Evolutionary conservation across 352 stramenopile genomes (phyloP).

Genomic region (Globisporangium orthogonon): DNA sequence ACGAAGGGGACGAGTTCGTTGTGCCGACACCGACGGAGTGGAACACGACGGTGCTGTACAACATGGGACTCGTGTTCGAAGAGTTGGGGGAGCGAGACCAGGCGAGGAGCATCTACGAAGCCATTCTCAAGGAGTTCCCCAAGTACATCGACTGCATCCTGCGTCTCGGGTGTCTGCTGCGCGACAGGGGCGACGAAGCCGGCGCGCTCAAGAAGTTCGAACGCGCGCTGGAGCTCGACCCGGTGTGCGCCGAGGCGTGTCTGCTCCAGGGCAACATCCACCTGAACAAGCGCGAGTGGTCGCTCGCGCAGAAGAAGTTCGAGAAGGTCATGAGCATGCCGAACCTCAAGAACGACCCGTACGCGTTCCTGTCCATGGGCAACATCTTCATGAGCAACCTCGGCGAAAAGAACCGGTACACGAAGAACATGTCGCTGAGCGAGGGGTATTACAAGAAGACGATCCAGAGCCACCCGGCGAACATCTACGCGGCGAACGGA

Average conservation of each 20-base stretch:
- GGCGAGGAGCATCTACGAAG: constrained; percentile 91
- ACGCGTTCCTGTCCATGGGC: constrained; percentile 95
- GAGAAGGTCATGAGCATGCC: constrained; percentile 93
- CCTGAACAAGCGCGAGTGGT: constrained; percentile 93
- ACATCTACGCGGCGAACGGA: constrained; percentile 96
- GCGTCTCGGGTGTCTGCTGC: constrained; percentile 91
- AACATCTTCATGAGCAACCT: constrained; percentile 99
- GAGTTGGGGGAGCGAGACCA: constrained; percentile 87
- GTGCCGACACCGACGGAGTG: constrained; percentile 48
- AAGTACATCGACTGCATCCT: constrained; percentile 94
- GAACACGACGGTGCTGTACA: constrained; percentile 95
- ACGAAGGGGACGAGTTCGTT: constrained; percentile 25
- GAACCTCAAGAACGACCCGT: constrained; percentile 94
- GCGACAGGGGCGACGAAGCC: constrained; percentile 91
- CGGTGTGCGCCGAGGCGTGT: constrained; percentile 89
- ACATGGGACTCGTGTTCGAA: constrained; percentile 93
- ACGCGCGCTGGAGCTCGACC: constrained; percentile 88
- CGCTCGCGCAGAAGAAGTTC: constrained; percentile 91
- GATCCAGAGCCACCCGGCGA: constrained; percentile 87
- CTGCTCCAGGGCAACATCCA: constrained; percentile 96
- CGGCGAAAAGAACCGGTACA: constrained; percentile 92
- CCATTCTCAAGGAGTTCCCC: constrained; percentile 90
- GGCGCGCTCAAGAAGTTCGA: constrained; percentile 90
- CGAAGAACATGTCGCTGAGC: constrained; percentile 93
- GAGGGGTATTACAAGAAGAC: constrained; percentile 97